These are phyloP conservation scores for Rhododendron vialii DNA, from an alignment of 148 eudicot genomes.

Conservation along the genomic window DNA sequence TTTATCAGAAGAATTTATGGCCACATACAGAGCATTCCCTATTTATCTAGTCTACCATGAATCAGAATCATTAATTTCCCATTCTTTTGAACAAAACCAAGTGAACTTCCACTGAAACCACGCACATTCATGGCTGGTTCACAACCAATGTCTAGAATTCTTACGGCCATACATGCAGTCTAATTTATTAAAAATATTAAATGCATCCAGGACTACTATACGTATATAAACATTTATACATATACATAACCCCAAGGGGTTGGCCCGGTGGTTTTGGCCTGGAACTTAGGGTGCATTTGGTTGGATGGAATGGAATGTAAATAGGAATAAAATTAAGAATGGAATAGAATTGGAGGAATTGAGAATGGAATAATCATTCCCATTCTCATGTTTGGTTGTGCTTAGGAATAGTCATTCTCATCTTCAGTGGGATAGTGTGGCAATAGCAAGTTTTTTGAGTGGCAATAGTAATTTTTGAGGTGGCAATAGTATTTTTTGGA, in stretches of 20 bases:
- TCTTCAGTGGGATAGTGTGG: too few species aligned
- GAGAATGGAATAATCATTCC: too few species aligned
- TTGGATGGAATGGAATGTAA: too few species aligned
- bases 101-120: neutral
- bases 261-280: neutral
- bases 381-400: too few species aligned
- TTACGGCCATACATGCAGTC: neutral
- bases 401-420: too few species aligned
- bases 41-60: neutral
- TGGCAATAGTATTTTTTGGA: too few species aligned
- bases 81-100: neutral
- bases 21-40: neutral
- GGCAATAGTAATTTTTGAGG: too few species aligned
- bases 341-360: too few species aligned
- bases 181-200: neutral
- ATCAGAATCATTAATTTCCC: neutral
- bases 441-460: too few species aligned
- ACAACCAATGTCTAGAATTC: neutral
- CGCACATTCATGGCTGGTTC: neutral
- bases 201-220: neutral
- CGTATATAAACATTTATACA: neutral
- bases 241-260: neutral
- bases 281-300: neutral
- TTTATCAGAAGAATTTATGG: neutral
- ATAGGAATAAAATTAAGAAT: too few species aligned